Base-by-base conservation (phyloP, 1,284 basidiomycete species). In the Sanghuangporus weigelae region DNA sequence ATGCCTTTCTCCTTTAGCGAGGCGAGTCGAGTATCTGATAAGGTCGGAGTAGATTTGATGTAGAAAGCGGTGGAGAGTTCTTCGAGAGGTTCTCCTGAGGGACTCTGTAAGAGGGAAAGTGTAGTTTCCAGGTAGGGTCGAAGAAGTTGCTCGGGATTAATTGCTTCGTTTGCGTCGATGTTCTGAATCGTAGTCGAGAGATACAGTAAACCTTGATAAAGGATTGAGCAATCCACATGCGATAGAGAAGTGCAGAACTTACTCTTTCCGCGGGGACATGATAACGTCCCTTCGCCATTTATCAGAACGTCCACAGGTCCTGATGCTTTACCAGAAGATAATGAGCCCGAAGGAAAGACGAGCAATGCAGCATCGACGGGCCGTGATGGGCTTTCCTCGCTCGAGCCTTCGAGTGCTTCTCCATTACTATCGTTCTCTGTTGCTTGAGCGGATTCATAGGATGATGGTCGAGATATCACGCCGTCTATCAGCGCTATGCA, bases 191-290 rank as follows among this genome's bases (percentile, higher is more conserved):
- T 83, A 62, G 87, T 77, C 0, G 79, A 77, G 40, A 91, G 73
- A 69, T 91, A 87, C 2, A 89, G 54, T 19, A 90, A 79, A 77
- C 79, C 89, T 90, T 64, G 8, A 56, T n/a, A 35, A 3, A 62
- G 11, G 35, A 64, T 16, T 53, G 63, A 35, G 62, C 8, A 46
- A 40, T 56, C 44, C 1, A 48, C 60, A 57, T 39, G 26, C 46
- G 23, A 60, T 26, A 48, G 7, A 44, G 26, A 31, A 42, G n/a
- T 46, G 48, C 44, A 73, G 14, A 57, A 44, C 85, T 72, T 73
- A 94, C 94, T 92, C 82, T 90, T 90, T 1, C 88, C 92, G 60
- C 82, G 78, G 0, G 96, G 96, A 62, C 93, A 86, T 7, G 92
- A 90, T 75, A 96, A 84, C 0, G 91, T 94, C 8, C 88, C 90